These are phyloP conservation scores for Malassezia sp. DNA, from an alignment of 1,284 basidiomycete genomes.

Conservation along the genomic window DNA sequence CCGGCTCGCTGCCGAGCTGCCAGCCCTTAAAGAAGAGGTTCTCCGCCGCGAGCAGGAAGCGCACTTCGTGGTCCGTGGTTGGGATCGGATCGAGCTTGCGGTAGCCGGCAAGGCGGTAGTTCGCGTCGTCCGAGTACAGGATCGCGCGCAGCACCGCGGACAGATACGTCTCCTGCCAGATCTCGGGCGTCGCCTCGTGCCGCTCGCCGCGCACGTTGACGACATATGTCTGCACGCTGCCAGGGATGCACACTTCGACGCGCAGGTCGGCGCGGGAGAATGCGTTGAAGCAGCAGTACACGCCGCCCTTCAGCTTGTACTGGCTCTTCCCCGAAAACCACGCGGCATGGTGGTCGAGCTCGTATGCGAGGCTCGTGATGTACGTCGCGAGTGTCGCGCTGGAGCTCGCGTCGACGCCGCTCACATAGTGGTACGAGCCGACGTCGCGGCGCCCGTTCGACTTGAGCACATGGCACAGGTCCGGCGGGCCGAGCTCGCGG, in stretches of 20 bases:
- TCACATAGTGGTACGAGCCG: conserved; percentile 52
- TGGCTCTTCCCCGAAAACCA: conserved; percentile 65
- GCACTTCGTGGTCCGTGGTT: conserved; percentile 70
- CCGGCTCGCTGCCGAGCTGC: conserved; percentile 95
- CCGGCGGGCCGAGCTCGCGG: conserved; percentile 90
- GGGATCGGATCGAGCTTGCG: conserved; percentile 92
- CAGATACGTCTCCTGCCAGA: conserved; percentile 95
- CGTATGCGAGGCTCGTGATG: conserved; percentile 90
- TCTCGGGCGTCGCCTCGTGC: conserved; percentile 77
- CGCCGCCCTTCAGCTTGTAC: conserved; percentile 90
- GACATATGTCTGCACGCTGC: conserved; percentile 86
- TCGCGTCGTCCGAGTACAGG: conserved; percentile 87
- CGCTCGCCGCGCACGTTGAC: conserved; percentile 87
- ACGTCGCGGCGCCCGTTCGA: conserved; percentile 56
- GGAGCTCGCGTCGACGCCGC: conserved; percentile 91
- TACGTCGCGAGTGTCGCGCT: conserved; percentile 95
- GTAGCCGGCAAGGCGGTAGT: conserved; percentile 81
- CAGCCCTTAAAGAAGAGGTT: conserved; percentile 85
- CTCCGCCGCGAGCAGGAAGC: conserved; percentile 84
- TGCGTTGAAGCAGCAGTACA: conserved; percentile 96
- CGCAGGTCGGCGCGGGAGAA: conserved; percentile 92
- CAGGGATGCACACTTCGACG: conserved; percentile 96
- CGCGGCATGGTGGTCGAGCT: conserved; percentile 75
- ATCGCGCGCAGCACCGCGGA: conserved; percentile 83
- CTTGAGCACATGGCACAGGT: conserved; percentile 90